Percentiles rank a stretch among this genome's conserved stretches.
phyloP scores from a whole-genome alignment of 352 stramenopile genomes.

The Thalassiosira oceanica region DNA sequence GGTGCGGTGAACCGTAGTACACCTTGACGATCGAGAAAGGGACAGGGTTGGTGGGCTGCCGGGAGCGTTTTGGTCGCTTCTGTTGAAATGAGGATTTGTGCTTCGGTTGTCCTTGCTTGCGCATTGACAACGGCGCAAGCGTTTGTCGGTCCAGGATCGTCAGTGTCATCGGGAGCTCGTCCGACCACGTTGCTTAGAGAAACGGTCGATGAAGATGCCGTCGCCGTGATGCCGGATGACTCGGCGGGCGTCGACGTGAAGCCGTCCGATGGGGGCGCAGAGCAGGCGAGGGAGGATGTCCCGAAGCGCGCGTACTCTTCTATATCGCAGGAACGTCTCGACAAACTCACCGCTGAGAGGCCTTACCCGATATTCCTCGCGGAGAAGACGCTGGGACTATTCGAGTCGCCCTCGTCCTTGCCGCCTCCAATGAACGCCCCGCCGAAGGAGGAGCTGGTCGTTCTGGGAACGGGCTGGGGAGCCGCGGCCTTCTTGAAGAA shows the following conservation, averaged over 20 bases:
- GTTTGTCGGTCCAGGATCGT: neutral
- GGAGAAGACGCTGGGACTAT: slow-evolving; percentile 66
- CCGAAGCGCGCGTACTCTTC: neutral
- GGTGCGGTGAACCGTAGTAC: too few relatives aligned
- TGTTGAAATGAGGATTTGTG: too few relatives aligned
- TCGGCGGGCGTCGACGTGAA: neutral
- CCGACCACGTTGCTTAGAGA: too few relatives aligned
- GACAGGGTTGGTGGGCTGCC: too few relatives aligned
- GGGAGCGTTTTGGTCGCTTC: too few relatives aligned
- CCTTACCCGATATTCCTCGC: slow-evolving; percentile 76
- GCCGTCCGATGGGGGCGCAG: neutral
- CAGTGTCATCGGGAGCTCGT: neutral
- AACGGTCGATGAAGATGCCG: neutral
- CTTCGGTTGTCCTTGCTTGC: neutral
- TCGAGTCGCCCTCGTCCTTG: slow-evolving; percentile 30
- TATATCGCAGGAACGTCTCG: slow-evolving; percentile 30
- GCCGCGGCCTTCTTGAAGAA: slow-evolving; percentile 81
- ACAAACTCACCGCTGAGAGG: slow-evolving; percentile 53
- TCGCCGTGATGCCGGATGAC: neutral
- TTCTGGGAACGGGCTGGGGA: slow-evolving; percentile 85
- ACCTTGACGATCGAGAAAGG: too few relatives aligned
- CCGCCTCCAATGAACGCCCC: neutral
- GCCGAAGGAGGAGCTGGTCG: slow-evolving; percentile 77
- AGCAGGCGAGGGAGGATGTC: neutral
- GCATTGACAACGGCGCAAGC: neutral